Evolutionary conservation across 495 filamentous ascomycete genomes (phyloP).

Genomic region (Penicillium parvum): DNA sequence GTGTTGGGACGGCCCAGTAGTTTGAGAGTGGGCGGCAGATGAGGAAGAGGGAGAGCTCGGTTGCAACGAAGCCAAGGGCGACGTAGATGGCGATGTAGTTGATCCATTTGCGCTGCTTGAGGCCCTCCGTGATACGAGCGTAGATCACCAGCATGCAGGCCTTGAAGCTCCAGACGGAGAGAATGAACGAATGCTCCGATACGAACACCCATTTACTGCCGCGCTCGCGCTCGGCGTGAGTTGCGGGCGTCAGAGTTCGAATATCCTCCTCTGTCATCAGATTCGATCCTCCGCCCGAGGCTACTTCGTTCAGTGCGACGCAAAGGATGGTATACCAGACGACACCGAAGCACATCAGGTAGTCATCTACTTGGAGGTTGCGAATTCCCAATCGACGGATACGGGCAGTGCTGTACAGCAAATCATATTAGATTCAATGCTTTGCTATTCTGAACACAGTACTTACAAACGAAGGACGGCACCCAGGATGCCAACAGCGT

Average conservation of each 20-base stretch:
- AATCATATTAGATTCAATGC: neutral
- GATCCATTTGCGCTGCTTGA: slow-evolving; percentile 37
- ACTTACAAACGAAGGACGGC: slow-evolving; percentile 44
- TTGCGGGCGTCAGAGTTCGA: slow-evolving; percentile 31
- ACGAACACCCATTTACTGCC: slow-evolving; percentile 57
- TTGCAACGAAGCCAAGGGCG: slow-evolving; percentile 52
- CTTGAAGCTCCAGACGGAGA: slow-evolving; percentile 49
- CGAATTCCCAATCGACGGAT: slow-evolving; percentile 42
- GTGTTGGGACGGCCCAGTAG: slow-evolving; percentile 56
- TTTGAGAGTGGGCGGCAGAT: slow-evolving; percentile 57
- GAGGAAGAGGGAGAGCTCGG: slow-evolving; percentile 59
- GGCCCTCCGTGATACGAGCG: slow-evolving; percentile 46
- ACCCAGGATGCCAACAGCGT: slow-evolving; percentile 41
- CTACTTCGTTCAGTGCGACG: slow-evolving; percentile 48
- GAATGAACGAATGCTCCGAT: slow-evolving; percentile 50
- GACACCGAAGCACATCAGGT: slow-evolving; percentile 44
- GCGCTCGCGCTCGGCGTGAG: slow-evolving; percentile 37
- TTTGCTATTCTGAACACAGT: neutral
- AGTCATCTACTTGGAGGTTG: slow-evolving; percentile 49
- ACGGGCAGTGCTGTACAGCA: slow-evolving; percentile 38
- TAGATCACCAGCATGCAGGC: slow-evolving; percentile 54
- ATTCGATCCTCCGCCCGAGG: slow-evolving; percentile 51
- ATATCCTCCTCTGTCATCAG: slow-evolving; percentile 43
- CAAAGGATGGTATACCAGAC: slow-evolving; percentile 53
- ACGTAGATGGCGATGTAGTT: slow-evolving; percentile 51